Evolutionary conservation across 2,329 filamentous ascomycete species (phyloP), one percentile per base, ranked within the genome.

Genomic region (Phoma herbarum): DNA sequence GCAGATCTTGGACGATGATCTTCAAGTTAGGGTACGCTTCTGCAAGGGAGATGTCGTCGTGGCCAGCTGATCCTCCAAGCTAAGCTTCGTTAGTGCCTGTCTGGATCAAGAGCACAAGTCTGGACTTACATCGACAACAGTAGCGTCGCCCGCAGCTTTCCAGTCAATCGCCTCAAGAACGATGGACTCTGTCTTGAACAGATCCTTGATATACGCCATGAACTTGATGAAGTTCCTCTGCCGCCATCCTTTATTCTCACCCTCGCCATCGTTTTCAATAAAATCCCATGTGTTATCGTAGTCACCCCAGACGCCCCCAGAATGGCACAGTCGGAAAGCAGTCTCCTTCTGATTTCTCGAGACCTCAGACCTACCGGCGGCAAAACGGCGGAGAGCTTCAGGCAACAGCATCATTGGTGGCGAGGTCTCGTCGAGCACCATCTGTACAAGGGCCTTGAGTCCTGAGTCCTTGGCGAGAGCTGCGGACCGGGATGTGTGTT

Each of bases 181-280:
- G 10, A 74, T 63, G 8, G 60, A 57, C 26, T 73, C 67, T 0
- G 70, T 70, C 2, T 65, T 61, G 45, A 76, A 75, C 16, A 75
- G 59, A 10, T 75, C 73, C 49, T 75, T 73, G 28, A 74, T 64
- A 43, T 74, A 75, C 23, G 58, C 60, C 74, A 77, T 77, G 46
- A 72, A 75, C 43, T 64, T 67, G 33, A 68, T 68, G 53, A 35
- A 35, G 16, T 35, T 35, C 16, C 31, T 35, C 16, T 35, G 31
- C 7, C 31, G 31, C 31, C 31, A 35, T 16, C 31, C 31, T 14
- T 35, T 35, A 14, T 35, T 35, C 4, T 35, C 16, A n/a, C 31
- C 31, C 3, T 35, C 31, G 11, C 31, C 31, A 7, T 35, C 31
- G 31, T 35, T 35, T 16, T 35, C 31, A 18, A 35, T n/a, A 16